Conservation (phyloP, 192 early-diverging fungal species). For the Chytriomyces hyalinus region DNA sequence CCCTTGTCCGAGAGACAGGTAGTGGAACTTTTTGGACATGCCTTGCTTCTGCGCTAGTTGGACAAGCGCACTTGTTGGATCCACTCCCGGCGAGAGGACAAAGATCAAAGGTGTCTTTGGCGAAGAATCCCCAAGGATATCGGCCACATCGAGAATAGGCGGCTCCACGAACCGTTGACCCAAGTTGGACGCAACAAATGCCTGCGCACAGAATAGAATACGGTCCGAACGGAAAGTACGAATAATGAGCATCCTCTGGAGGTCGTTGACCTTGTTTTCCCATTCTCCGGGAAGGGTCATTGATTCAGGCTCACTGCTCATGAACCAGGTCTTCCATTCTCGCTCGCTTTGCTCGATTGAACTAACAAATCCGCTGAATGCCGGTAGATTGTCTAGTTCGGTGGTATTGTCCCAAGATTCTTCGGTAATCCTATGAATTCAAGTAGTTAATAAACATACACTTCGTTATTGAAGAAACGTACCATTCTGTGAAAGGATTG, state of each 20-base stretch:
- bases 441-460: conserved; percentile 23
- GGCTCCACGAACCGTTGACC: conserved; percentile 65
- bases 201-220: conserved; percentile 62
- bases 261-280: conserved; percentile 68
- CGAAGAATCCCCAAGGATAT: conserved; percentile 62
- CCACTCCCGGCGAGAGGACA: conserved; percentile 69
- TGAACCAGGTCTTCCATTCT: conserved; percentile 68
- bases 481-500: conserved; percentile 65
- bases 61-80: conserved; percentile 53
- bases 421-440: conserved; percentile 55
- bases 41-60: conserved; percentile 57
- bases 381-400: conserved; percentile 54
- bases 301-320: conserved; percentile 62
- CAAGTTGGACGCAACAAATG: conserved; percentile 61
- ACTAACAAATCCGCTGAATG: conserved; percentile 60
- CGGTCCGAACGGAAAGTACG: conserved; percentile 62
- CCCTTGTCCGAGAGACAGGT: conserved; percentile 67
- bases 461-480: neutral
- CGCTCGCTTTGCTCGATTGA: conserved; percentile 66
- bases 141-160: conserved; percentile 60
- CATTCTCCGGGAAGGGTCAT: conserved; percentile 63
- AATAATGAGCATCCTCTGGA: conserved; percentile 66
- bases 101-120: conserved; percentile 64
- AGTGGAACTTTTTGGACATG: conserved; percentile 59
- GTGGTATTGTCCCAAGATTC: conserved; percentile 66